Evolutionary conservation across 2,329 filamentous ascomycete genomes (phyloP).

Genomic region (Aquanectria penicillioides): DNA sequence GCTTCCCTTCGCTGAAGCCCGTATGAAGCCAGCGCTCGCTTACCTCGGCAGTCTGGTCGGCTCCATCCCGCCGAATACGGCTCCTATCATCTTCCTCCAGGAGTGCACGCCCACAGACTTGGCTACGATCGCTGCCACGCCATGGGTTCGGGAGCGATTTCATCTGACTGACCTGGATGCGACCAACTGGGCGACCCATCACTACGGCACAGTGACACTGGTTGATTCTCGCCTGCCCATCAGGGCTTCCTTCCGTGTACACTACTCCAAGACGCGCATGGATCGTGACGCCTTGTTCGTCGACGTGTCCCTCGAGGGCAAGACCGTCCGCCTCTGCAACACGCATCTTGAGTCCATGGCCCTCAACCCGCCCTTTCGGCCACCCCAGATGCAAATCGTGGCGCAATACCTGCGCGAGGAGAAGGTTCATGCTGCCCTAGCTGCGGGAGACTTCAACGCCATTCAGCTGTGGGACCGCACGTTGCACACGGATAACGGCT

Average conservation of each 20-base stretch:
- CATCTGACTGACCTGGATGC: constrained; percentile 57
- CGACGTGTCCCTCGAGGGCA: constrained; percentile 49
- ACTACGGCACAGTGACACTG: constrained; percentile 64
- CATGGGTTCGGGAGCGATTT: constrained; percentile 60
- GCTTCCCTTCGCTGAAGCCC: constrained; percentile 42
- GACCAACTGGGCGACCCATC: constrained; percentile 54
- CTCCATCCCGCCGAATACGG: constrained; percentile 20
- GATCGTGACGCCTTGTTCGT: constrained; percentile 65
- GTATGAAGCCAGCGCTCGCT: constrained; percentile 46
- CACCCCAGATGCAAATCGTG: constrained; percentile 57
- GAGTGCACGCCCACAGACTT: constrained; percentile 62
- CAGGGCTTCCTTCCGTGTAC: constrained; percentile 58
- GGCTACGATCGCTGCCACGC: constrained; percentile 50
- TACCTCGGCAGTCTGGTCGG: constrained; percentile 35
- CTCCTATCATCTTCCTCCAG: constrained; percentile 60
- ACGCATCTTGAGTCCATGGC: constrained; percentile 66
- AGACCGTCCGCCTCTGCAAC: constrained; percentile 61
- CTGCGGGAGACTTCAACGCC: constrained; percentile 68
- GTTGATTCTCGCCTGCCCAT: constrained; percentile 59
- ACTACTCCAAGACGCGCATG: constrained; percentile 59
- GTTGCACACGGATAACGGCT: constrained; percentile 57
- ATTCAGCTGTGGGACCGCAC: constrained; percentile 63
- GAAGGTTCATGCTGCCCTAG: constrained; percentile 51
- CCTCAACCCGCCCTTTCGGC: constrained; percentile 58
- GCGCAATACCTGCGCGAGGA: constrained; percentile 53